These are phyloP conservation scores for Mrakiaceae sp. DNA, from an alignment of 1,284 basidiomycete species.

Conservation along the genomic window DNA sequence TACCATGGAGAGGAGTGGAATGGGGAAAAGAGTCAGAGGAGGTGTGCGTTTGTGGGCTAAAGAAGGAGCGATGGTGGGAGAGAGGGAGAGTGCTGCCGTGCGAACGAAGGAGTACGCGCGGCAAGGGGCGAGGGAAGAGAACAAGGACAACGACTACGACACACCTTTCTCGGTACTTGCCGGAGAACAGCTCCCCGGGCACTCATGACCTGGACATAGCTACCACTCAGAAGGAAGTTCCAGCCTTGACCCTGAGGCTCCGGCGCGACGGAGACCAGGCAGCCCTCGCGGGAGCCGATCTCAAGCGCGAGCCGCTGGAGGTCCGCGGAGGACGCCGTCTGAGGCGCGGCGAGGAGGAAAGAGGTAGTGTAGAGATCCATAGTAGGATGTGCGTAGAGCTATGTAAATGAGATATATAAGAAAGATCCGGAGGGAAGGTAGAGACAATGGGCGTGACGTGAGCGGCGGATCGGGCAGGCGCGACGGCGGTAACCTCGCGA, in stretches of 20 bases:
- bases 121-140: too few relatives aligned
- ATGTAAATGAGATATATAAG: too few relatives aligned
- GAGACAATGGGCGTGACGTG: too few relatives aligned
- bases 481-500: too few relatives aligned
- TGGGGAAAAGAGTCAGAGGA: neutral
- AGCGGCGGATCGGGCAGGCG: too few relatives aligned
- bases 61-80: slow-evolving; percentile 17
- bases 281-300: slow-evolving; percentile 66
- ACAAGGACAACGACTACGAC: slow-evolving; percentile 18
- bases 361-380: slow-evolving; percentile 93
- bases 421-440: too few relatives aligned
- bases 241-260: slow-evolving; percentile 60
- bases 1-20: slow-evolving; percentile 25
- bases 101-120: too few relatives aligned
- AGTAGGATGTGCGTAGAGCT: slow-evolving; percentile 20
- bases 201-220: slow-evolving; percentile 84
- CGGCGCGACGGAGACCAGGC: slow-evolving; percentile 65
- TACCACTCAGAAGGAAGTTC: slow-evolving; percentile 85
- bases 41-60: slow-evolving; percentile 57
- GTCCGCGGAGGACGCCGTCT: slow-evolving; percentile 39
- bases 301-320: slow-evolving; percentile 68
- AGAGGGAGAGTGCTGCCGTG: slow-evolving; percentile 8
- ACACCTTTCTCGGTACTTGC: slow-evolving; percentile 72
- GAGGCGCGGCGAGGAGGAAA: slow-evolving; percentile 35
- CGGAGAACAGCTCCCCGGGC: slow-evolving; percentile 80